Evolutionary conservation across 495 filamentous ascomycete genomes (phyloP), one percentile per base, ranked within the genome.

Genomic region (Saxophila tyrrhenica): DNA sequence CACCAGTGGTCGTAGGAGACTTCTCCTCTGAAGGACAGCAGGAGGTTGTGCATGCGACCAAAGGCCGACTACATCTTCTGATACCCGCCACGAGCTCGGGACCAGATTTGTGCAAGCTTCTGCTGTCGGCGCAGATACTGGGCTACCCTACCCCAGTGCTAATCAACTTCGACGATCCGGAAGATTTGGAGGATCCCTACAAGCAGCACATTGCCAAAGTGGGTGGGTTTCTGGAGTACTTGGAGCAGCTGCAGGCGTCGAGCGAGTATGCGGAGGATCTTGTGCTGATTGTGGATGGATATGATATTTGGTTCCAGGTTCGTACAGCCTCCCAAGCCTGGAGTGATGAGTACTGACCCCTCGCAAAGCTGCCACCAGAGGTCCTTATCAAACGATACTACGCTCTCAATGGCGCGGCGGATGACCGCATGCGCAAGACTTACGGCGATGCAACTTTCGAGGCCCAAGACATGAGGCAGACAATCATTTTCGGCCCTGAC

Each of bases 71-170:
- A 55, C 82, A 86, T 63, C 69, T 86, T 38, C 65, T 85, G 29
- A 64, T 84, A 19, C 76, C 78, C 17, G 73, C 76, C 8, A 68
- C 67, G 39, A 67, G 67, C 22, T 70, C 71, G n/a, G 75, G 73
- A 42, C 62, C 70, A 25, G 67, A 75, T 17, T 69, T 83, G 19
- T 84, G 82, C 65, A 78, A 79, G 50, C 77, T 78, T 1, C 43
- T 83, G 22, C 68, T 82, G 2, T 82, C 80, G 0, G 73, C 78
- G 2, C 78, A 80, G 66, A 70, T 82, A 2, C 67, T 84, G 39
- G 74, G 77, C 57, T 85, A 82, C 50, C 81, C 81, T 3, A 71
- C 79, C 10, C 76, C 80, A 62, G 41, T 61, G 55, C 48, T 67
- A 53, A 58, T 48, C 52, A 48, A 69, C 50, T 51, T 66, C 60